Evolutionary conservation across 495 filamentous ascomycete genomes (phyloP).

Genomic region (Penicillium longicatenatum): DNA sequence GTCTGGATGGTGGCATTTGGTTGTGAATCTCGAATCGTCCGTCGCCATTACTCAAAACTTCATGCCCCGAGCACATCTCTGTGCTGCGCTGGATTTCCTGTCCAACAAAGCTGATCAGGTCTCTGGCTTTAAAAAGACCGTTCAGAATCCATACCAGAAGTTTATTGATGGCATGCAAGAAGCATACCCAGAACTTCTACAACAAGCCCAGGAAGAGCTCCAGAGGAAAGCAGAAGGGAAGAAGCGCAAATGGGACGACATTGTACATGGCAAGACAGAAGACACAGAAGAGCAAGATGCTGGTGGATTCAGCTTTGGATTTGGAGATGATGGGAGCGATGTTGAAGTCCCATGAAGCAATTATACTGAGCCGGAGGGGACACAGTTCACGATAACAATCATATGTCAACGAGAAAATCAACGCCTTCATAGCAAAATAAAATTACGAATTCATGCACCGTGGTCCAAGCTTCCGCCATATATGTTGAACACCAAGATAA

Average conservation of each 20-base stretch:
- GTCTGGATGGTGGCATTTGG: slow-evolving; percentile 94
- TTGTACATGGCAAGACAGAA: slow-evolving; percentile 53
- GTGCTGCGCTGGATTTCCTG: slow-evolving; percentile 78
- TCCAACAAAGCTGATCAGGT: slow-evolving; percentile 80
- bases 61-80: slow-evolving; percentile 75
- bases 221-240: slow-evolving; percentile 61
- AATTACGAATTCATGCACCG: slow-evolving; percentile 3
- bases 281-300: slow-evolving; percentile 45
- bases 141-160: slow-evolving; percentile 70
- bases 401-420: neutral
- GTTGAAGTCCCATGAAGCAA: slow-evolving; percentile 51
- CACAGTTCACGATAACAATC: neutral
- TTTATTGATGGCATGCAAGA: slow-evolving; percentile 73
- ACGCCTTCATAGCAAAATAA: neutral
- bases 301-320: slow-evolving; percentile 76
- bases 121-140: slow-evolving; percentile 77
- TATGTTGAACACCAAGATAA: slow-evolving; percentile 1
- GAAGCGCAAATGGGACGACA: slow-evolving; percentile 86
- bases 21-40: slow-evolving; percentile 81
- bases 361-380: slow-evolving; percentile 4
- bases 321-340: slow-evolving; percentile 66
- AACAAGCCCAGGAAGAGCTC: slow-evolving; percentile 63
- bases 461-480: neutral
- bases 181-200: slow-evolving; percentile 64
- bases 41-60: slow-evolving; percentile 98